Base-by-base conservation (phyloP, 306 rosid species). In the Castanea sativa region DNA sequence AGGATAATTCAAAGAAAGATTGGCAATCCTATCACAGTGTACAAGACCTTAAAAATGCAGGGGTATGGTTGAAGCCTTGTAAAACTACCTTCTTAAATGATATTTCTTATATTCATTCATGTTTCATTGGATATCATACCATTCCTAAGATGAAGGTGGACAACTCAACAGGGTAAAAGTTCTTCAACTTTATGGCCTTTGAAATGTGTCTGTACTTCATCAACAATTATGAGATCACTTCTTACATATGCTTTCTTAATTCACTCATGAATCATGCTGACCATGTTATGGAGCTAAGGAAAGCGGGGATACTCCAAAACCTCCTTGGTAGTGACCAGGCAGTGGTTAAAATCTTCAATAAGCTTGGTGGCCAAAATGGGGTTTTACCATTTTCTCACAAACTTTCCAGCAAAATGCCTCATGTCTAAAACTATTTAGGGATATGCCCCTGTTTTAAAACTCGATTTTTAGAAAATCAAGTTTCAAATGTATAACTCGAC, bases 111-210 rank as follows among this genome's bases (percentile, higher is more conserved):
- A 5, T 0, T 20, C 1, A 2, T 25, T 23, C 25, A 14, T 23
- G 4, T 3, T 30, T 8, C 41, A 35, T 35, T 2, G 83, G 86
- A 33, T 15, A 30, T 69, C 83, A 78, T 4, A 2, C 7, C 0
- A 73, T 83, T 25, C 86, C 83, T 43, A 61, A 16, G 29, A 25
- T 76, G 5, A 63, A 29, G 0, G 71, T 79, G 14, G 78, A 75
- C 4, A 83, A 79, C 64, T 70, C 77, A 3, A 71, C 43, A 5
- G 19, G 75, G 32, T 71, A 74, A 2, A 70, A 41, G 56, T 61
- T 79, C 41, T 14, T 68, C 15, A 83, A 83, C 27, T 56, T 80
- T 27, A 76, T 73, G 43, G 84, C 87, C 38, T 80, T 60, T 13
- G 73, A 84, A 51, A 71, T 76, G 79, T 73, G 84, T 19, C 82